These are phyloP conservation scores for Daedaleopsis nitida DNA, from an alignment of 768 basidiomycete genomes.

Conservation along the genomic window DNA sequence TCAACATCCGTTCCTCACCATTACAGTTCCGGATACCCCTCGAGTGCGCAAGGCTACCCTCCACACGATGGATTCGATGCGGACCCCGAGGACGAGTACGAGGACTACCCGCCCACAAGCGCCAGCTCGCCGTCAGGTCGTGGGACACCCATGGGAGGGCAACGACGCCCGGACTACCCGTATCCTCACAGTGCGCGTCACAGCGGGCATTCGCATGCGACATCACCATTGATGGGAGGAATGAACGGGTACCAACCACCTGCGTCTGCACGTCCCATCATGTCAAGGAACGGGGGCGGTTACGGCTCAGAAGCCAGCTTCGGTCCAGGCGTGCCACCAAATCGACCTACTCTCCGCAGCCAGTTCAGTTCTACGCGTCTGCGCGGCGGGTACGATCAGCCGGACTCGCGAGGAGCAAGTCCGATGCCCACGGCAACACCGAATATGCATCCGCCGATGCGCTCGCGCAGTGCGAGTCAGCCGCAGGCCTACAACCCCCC, in stretches of 20 bases:
- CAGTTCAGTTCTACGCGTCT: conserved; percentile 73
- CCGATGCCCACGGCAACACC: conserved; percentile 22
- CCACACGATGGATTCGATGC: conserved; percentile 71
- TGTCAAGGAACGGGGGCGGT: conserved; percentile 48
- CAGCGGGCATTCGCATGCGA: conserved; percentile 12
- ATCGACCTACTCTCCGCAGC: conserved; percentile 47
- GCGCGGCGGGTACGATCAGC: conserved; percentile 51
- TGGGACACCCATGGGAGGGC: conserved; percentile 66
- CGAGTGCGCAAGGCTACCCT: conserved; percentile 57
- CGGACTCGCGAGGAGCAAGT: conserved; percentile 25
- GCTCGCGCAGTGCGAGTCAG: conserved; percentile 81
- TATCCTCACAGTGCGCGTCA: conserved; percentile 20
- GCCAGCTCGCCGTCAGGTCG: conserved; percentile 58
- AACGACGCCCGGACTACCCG: conserved; percentile 42
- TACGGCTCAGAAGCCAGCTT: conserved; percentile 46
- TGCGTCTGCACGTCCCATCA: conserved; percentile 40
- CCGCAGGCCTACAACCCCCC: conserved; percentile 66
- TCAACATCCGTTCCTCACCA: conserved; percentile 15
- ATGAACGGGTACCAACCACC: conserved; percentile 35
- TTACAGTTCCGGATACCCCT: conserved; percentile 31
- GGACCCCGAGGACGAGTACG: conserved; percentile 74
- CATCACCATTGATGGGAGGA: conserved; percentile 20
- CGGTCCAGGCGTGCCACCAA: conserved; percentile 6
- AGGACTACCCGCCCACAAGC: conserved; percentile 66
- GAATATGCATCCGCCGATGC: conserved; percentile 28